Conservation (phyloP, 495 filamentous ascomycete species). For the Trichoderma erinaceum region DNA sequence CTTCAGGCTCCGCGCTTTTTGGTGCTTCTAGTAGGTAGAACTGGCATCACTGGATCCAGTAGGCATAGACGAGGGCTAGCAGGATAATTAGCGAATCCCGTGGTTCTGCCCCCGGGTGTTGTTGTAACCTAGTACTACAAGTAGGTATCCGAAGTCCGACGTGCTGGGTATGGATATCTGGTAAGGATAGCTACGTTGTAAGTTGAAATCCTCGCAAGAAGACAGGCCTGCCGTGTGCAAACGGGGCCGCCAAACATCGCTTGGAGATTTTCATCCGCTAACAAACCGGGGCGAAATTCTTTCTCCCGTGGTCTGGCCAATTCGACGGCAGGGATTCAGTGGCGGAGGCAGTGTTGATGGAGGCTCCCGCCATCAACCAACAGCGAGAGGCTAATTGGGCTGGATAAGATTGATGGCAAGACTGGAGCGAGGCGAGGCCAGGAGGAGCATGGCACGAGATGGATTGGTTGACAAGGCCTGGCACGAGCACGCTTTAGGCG, state of each 20-base stretch:
- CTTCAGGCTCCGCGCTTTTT: too few species aligned
- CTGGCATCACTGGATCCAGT: too few species aligned
- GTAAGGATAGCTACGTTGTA: not conserved
- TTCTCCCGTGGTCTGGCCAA: not conserved
- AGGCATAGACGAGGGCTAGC: too few species aligned
- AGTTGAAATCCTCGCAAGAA: not conserved
- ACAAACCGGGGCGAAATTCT: not conserved
- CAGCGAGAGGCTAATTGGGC: not conserved
- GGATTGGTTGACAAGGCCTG: not conserved
- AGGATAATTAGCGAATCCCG: too few species aligned
- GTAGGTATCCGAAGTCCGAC: not conserved
- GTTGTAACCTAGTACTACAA: too few species aligned
- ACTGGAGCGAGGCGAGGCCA: not conserved
- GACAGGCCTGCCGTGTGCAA: not conserved
- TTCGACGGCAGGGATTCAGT: not conserved
- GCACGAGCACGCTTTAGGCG: not conserved
- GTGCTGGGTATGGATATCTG: not conserved
- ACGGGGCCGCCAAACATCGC: not conserved
- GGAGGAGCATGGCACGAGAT: not conserved
- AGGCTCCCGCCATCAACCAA: not conserved
- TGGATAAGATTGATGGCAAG: not conserved
- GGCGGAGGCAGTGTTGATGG: constrained; percentile 8
- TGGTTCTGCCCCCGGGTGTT: too few species aligned
- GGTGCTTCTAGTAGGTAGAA: too few species aligned
- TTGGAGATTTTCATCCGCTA: not conserved